Conservation (phyloP, 371 early-diverging fungal species). For the Rhizopus arrhizus region DNA sequence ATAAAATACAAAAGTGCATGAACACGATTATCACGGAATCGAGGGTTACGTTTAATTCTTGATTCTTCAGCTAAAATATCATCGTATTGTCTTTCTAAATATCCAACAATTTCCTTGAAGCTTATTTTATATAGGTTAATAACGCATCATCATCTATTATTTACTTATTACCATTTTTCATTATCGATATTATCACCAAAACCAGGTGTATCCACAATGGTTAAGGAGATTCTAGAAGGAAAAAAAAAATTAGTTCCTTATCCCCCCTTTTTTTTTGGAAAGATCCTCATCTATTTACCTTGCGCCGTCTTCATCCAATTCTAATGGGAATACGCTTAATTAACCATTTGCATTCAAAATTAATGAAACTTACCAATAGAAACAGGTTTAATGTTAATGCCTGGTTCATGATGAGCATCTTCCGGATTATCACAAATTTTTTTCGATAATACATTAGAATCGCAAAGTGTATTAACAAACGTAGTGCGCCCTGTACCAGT, state of each 20-base stretch:
- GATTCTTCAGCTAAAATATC: conserved; percentile 95
- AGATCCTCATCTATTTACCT: conserved; percentile 43
- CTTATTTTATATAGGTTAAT: conserved; percentile 27
- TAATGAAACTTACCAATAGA: conserved; percentile 55
- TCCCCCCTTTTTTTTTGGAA: conserved; percentile 1
- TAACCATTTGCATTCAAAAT: conserved; percentile 29
- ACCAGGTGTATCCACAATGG: conserved; percentile 95
- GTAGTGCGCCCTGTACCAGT: conserved; percentile 98
- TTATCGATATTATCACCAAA: conserved; percentile 93
- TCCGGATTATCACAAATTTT: conserved; percentile 79
- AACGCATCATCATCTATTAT: background rate
- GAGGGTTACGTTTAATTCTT: conserved; percentile 92
- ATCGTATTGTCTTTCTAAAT: conserved; percentile 95
- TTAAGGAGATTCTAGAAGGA: conserved; percentile 24
- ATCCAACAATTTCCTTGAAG: conserved; percentile 85
- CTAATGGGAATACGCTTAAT: conserved; percentile 35
- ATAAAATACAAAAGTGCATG: conserved; percentile 98
- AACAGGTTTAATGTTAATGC: conserved; percentile 85
- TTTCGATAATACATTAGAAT: conserved; percentile 69
- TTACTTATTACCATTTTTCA: conserved; percentile 59
- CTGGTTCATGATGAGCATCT: conserved; percentile 89
- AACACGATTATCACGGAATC: conserved; percentile 96
- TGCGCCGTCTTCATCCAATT: conserved; percentile 95
- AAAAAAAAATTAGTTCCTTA: conserved; percentile 8
- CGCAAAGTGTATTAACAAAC: conserved; percentile 97